Conservation (phyloP, 805 yeast species). For the Saturnispora gosingensis region DNA sequence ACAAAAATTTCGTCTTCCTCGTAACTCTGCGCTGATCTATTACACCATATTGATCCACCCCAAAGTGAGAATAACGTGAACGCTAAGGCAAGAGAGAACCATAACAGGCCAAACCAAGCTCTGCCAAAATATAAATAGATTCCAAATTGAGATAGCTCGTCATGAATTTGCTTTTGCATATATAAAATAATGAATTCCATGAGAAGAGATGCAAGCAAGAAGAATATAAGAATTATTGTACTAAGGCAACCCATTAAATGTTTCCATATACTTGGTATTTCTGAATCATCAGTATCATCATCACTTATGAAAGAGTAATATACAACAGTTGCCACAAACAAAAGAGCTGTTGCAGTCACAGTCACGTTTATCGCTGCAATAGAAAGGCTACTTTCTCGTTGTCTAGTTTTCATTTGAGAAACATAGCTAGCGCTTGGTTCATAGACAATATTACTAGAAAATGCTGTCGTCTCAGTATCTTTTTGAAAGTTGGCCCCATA, state of each 20-base stretch:
- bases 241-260: conserved; percentile 30
- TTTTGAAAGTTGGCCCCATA: conserved; percentile 16
- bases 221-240: not conserved
- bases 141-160: conserved; percentile 38
- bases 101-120: conserved; percentile 30
- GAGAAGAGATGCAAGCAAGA: conserved; percentile 22
- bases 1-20: not conserved
- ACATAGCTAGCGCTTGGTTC: conserved; percentile 22
- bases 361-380: conserved; percentile 26
- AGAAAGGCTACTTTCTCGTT: conserved; percentile 19
- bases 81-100: conserved; percentile 30
- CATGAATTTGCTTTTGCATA: conserved; percentile 23
- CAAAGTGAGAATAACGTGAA: conserved; percentile 20
- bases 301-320: conserved; percentile 32
- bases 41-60: conserved; percentile 46
- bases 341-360: conserved; percentile 23
- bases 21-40: conserved; percentile 28
- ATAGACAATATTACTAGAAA: conserved; percentile 10
- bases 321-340: conserved; percentile 25
- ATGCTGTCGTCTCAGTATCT: not conserved
- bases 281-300: conserved; percentile 26
- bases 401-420: conserved; percentile 14
- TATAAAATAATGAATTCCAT: conserved; percentile 22
- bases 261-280: conserved; percentile 26
- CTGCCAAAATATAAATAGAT: conserved; percentile 34